Evolutionary conservation across 1,284 basidiomycete genomes (phyloP).

Genomic region (Cystobasidium sp.): DNA sequence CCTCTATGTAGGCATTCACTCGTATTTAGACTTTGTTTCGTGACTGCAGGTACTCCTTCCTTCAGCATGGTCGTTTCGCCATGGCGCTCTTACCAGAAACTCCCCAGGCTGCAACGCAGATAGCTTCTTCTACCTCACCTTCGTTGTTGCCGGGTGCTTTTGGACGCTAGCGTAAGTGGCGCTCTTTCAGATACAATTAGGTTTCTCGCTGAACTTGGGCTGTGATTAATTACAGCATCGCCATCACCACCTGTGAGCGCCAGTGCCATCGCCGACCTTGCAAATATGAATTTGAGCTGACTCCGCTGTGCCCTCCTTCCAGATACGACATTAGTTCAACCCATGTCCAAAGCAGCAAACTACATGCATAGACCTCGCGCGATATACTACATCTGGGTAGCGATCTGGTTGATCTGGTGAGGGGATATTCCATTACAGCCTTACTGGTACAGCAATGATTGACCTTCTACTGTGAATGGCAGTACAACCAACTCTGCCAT

Average conservation of each 20-base stretch:
- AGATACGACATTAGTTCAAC: constrained; percentile 39
- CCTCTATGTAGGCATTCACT: too few relatives aligned
- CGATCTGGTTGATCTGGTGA: constrained; percentile 31
- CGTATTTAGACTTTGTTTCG: too few relatives aligned
- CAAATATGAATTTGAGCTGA: too few relatives aligned
- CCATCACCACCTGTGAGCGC: constrained; percentile 21
- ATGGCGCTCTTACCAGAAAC: constrained; percentile 10
- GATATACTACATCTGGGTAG: constrained; percentile 25
- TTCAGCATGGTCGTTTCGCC: constrained; percentile 8
- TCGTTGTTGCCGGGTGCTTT: constrained; percentile 25
- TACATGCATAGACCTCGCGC: constrained; percentile 18
- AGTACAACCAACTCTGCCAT: constrained; percentile 27
- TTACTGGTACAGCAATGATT: too few relatives aligned
- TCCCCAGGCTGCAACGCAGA: constrained; percentile 35
- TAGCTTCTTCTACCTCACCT: constrained; percentile 37
- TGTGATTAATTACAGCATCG: constrained; percentile 26
- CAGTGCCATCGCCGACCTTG: too few relatives aligned
- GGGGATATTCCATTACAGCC: too few relatives aligned
- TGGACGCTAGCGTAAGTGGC: constrained; percentile 41
- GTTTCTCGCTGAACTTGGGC: neutral
- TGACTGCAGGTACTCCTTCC: constrained; percentile 37
- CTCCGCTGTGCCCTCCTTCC: too few relatives aligned
- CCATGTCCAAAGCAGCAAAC: constrained; percentile 34
- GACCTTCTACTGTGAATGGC: too few relatives aligned
- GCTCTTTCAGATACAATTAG: neutral